phyloP scores from a whole-genome alignment of 768 basidiomycete species.

The Boletus edulis region DNA sequence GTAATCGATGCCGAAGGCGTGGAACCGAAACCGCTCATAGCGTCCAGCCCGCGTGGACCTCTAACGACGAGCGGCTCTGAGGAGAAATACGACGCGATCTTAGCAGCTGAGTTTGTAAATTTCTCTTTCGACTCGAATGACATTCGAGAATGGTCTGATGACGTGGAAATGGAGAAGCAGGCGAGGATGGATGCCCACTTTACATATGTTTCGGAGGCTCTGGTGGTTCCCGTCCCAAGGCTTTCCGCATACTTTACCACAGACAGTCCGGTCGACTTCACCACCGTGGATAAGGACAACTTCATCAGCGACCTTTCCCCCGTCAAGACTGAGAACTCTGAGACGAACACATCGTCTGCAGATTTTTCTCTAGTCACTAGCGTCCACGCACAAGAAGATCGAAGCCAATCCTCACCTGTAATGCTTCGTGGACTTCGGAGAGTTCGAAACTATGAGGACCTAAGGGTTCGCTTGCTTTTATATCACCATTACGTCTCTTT shows the following conservation, averaged over 20 bases:
- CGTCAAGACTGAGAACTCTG: slow-evolving; percentile 3
- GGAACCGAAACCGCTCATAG: too few relatives aligned
- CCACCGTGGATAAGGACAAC: not conserved
- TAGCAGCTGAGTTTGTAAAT: slow-evolving; percentile 5
- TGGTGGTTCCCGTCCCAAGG: slow-evolving; percentile 8
- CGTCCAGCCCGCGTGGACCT: too few relatives aligned
- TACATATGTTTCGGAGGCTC: slow-evolving; percentile 5
- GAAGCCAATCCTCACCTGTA: not conserved
- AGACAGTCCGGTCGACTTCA: not conserved
- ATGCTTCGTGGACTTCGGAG: slow-evolving; percentile 4
- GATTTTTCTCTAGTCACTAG: slow-evolving; percentile 9
- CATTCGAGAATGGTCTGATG: too few relatives aligned
- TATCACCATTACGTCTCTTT: too few relatives aligned
- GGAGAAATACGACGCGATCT: slow-evolving; percentile 9
- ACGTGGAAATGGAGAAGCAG: too few relatives aligned
- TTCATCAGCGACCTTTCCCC: not conserved
- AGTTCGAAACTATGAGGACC: not conserved
- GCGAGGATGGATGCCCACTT: not conserved
- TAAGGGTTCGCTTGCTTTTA: too few relatives aligned
- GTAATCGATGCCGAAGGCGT: too few relatives aligned
- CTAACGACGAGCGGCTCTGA: not conserved
- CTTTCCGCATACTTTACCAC: slow-evolving; percentile 2
- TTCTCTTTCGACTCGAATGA: not conserved
- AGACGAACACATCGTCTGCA: not conserved
- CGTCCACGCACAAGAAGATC: slow-evolving; percentile 1